Percentiles rank a stretch among this genome's conserved stretches.
Evolutionary conservation across 176 grass and related monocot species (phyloP).

Genomic region (Avena atlantica): DNA sequence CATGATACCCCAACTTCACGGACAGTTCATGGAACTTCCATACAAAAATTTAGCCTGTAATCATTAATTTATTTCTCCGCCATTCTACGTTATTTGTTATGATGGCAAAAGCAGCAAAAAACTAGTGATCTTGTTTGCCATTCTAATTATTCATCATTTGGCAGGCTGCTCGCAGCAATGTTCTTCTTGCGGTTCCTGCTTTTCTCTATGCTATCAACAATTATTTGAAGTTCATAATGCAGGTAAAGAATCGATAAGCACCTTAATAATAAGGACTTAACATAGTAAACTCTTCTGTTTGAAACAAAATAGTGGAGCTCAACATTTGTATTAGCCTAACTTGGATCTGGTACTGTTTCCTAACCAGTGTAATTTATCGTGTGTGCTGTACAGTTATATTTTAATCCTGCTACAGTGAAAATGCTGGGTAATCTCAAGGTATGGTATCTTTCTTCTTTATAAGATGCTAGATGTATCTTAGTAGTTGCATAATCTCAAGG

Average conservation of each 20-base stretch:
- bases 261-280: slow-evolving; percentile 12
- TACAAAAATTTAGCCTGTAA: slow-evolving; percentile 25
- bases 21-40: slow-evolving; percentile 29
- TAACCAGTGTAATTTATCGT: slow-evolving; percentile 44
- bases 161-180: slow-evolving; percentile 92
- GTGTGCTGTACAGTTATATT: slow-evolving; percentile 82
- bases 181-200: slow-evolving; percentile 92
- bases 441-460: not conserved
- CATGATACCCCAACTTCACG: not conserved
- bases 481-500: slow-evolving; percentile 1
- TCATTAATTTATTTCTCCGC: slow-evolving; percentile 7
- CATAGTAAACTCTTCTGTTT: not conserved
- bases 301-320: slow-evolving; percentile 24
- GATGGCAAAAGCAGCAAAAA: not conserved
- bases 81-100: not conserved
- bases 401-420: slow-evolving; percentile 98
- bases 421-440: slow-evolving; percentile 98
- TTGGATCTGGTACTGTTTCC: slow-evolving; percentile 33
- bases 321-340: slow-evolving; percentile 28
- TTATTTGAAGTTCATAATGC: slow-evolving; percentile 99
- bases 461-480: slow-evolving; percentile 27
- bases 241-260: slow-evolving; percentile 60
- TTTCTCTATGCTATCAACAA: slow-evolving; percentile 98
- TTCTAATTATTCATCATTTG: slow-evolving; percentile 41
- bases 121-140: not conserved